Conservation (phyloP, 306 rosid species). For the cucumber (Cucumis sativus) region Cucumber_9930_V3 NC_026657.2:34247001-34247500, state of each 20-base stretch:
- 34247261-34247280: conserved; percentile 83
- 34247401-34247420: conserved; percentile 15
- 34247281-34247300: conserved; percentile 61
- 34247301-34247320: conserved; percentile 30
- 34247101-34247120: conserved; percentile 51
- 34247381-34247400: conserved; percentile 32
- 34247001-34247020: conserved; percentile 10
- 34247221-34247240: conserved; percentile 25
- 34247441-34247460: conserved; percentile 42
- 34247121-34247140: conserved; percentile 86
- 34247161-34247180: conserved; percentile 88
- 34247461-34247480: conserved; percentile 48
- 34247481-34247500: conserved; percentile 43
- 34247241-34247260: conserved; percentile 49
- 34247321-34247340: conserved; percentile 9
- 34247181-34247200: conserved; percentile 40
- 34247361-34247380: conserved; percentile 70
- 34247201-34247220: conserved; percentile 24
- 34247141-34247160: conserved; percentile 98
- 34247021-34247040: conserved; percentile 50
- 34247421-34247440: conserved; percentile 29
- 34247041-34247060: conserved; percentile 51
- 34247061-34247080: conserved; percentile 85
- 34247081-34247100: conserved; percentile 75
- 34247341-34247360: conserved; percentile 39